Conservation (phyloP, 768 basidiomycete genomes). For the Strobilomyces dryophilus region DNA sequence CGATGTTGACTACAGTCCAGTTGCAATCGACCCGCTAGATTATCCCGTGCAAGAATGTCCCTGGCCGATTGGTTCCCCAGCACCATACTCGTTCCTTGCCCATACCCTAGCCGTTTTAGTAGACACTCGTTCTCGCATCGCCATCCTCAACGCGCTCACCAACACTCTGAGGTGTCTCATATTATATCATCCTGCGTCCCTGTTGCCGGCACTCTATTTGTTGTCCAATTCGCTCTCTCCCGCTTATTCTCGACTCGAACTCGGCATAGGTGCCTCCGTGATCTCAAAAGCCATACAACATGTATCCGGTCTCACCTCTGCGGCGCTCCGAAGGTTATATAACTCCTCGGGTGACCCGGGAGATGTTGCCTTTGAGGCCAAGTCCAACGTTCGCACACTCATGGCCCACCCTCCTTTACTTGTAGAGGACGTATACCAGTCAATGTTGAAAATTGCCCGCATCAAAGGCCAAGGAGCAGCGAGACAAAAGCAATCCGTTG, state of each 20-base stretch:
- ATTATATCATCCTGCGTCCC: conserved; percentile 58
- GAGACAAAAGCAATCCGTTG: conserved; percentile 70
- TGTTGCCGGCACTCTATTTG: conserved; percentile 75
- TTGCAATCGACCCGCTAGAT: conserved; percentile 43
- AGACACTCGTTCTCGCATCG: conserved; percentile 66
- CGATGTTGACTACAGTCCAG: conserved; percentile 26
- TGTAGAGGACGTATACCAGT: conserved; percentile 61
- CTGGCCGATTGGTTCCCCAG: conserved; percentile 36
- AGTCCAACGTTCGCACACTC: conserved; percentile 69
- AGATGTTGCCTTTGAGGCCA: conserved; percentile 84
- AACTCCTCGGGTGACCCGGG: conserved; percentile 79
- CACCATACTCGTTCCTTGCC: conserved; percentile 71
- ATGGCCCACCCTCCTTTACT: conserved; percentile 66
- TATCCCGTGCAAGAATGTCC: conserved; percentile 43
- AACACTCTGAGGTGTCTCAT: conserved; percentile 73
- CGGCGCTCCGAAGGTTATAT: conserved; percentile 61
- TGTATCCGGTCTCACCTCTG: conserved; percentile 59
- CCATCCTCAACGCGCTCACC: conserved; percentile 63
- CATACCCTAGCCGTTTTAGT: conserved; percentile 58
- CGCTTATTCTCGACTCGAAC: conserved; percentile 66
- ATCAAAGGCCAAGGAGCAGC: conserved; percentile 74
- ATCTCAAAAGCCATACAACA: conserved; percentile 69
- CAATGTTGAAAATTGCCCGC: conserved; percentile 60
- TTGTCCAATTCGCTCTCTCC: conserved; percentile 78
- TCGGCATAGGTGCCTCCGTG: conserved; percentile 64